phyloP scores from a whole-genome alignment of 148 eudicot genomes.

The Suaeda aralocaspica region DNA sequence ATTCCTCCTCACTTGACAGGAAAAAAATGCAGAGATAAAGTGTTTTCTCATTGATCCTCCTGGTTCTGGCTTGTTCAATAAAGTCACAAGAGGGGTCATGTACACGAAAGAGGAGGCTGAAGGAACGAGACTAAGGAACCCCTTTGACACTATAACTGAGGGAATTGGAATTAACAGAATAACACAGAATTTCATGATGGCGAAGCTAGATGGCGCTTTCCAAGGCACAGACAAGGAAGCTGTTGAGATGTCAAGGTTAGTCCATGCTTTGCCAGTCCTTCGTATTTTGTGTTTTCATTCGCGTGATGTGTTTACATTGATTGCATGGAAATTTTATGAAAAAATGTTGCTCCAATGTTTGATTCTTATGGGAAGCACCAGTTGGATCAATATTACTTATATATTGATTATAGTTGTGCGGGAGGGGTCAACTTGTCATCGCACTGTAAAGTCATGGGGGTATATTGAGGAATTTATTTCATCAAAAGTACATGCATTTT shows the following conservation, averaged over 20 bases:
- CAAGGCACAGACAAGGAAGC: conserved; percentile 90
- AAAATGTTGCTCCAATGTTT: too few species aligned
- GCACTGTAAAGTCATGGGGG: too few species aligned
- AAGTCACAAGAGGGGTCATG: conserved; percentile 95
- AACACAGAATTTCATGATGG: conserved; percentile 80
- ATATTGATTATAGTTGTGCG: too few species aligned
- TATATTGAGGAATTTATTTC: too few species aligned
- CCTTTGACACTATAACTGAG: conserved; percentile 93
- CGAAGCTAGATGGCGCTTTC: conserved; percentile 89
- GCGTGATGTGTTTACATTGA: not conserved
- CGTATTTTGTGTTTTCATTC: not conserved
- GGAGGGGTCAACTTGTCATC: too few species aligned
- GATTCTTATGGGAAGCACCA: too few species aligned
- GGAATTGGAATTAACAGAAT: conserved; percentile 93
- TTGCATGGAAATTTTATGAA: too few species aligned
- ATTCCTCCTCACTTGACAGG: conserved; percentile 40
- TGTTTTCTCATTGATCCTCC: conserved; percentile 94
- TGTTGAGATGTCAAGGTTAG: conserved; percentile 98
- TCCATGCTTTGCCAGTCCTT: not conserved
- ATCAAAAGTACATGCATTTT: too few species aligned
- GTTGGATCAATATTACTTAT: too few species aligned
- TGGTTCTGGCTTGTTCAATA: conserved; percentile 92
- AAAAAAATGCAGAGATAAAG: conserved; percentile 56
- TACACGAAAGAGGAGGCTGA: conserved; percentile 97
- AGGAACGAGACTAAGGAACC: conserved; percentile 85